Evolutionary conservation across 352 stramenopile genomes (phyloP).

Genomic region (Phytophthora idaei): DNA sequence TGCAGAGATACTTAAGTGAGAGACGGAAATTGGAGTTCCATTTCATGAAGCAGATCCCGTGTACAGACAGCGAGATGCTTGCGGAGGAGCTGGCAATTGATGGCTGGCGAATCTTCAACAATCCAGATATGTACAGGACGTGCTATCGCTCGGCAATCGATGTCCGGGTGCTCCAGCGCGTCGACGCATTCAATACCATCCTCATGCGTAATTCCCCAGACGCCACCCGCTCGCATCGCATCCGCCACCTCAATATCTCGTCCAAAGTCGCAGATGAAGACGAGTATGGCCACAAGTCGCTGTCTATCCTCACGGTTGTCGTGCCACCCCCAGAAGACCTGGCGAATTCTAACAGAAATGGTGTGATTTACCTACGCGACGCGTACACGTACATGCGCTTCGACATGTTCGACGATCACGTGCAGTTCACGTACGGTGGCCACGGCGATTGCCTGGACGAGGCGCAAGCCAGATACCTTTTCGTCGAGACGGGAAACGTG

Average conservation of each 20-base stretch:
- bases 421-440: slow-evolving; percentile 51
- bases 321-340: slow-evolving; percentile 33
- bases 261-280: slow-evolving; percentile 44
- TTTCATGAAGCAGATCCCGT: slow-evolving; percentile 41
- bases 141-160: slow-evolving; percentile 48
- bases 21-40: slow-evolving; percentile 46
- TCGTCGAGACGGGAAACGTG: slow-evolving; percentile 45
- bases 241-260: slow-evolving; percentile 46
- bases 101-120: slow-evolving; percentile 47
- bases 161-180: slow-evolving; percentile 43
- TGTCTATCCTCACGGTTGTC: slow-evolving; percentile 42
- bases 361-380: slow-evolving; percentile 44
- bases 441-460: slow-evolving; percentile 44
- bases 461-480: slow-evolving; percentile 43
- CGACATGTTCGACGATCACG: slow-evolving; percentile 37
- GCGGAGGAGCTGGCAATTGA: slow-evolving; percentile 28
- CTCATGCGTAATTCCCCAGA: slow-evolving; percentile 49
- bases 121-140: slow-evolving; percentile 37
- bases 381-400: slow-evolving; percentile 58
- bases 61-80: slow-evolving; percentile 26
- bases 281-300: slow-evolving; percentile 27
- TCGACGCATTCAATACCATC: slow-evolving; percentile 43
- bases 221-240: slow-evolving; percentile 35
- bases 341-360: slow-evolving; percentile 33
- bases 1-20: slow-evolving; percentile 39